Percentiles rank a stretch among this genome's conserved stretches.
Evolutionary conservation across 2,329 filamentous ascomycete species (phyloP).

Genomic region (Aureobasidium sp.): DNA sequence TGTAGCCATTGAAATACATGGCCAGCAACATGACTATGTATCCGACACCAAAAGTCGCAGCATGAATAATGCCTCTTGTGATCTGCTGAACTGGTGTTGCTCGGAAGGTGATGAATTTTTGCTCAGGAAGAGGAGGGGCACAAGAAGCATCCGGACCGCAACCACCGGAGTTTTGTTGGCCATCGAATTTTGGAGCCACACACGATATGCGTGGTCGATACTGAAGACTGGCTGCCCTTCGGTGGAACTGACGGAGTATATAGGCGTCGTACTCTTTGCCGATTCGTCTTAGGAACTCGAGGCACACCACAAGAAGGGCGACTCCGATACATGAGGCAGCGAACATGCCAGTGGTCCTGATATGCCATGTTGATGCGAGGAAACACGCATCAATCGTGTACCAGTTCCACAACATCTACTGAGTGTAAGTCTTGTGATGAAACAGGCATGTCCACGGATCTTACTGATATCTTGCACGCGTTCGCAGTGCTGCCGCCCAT

Average conservation of each 20-base stretch:
- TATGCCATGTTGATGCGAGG: slow-evolving; percentile 61
- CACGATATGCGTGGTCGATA: background rate
- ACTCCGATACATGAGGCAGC: slow-evolving; percentile 75
- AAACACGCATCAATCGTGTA: slow-evolving; percentile 66
- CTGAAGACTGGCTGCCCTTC: background rate
- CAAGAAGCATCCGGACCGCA: slow-evolving; percentile 12
- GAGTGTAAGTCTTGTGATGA: background rate
- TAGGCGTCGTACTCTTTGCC: slow-evolving; percentile 67
- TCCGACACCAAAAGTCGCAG: slow-evolving; percentile 64
- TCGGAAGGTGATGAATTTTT: slow-evolving; percentile 44
- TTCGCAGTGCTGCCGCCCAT: background rate
- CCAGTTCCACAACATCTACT: slow-evolving; percentile 76
- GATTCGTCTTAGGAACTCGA: slow-evolving; percentile 65
- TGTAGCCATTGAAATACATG: slow-evolving; percentile 62
- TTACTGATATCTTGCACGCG: slow-evolving; percentile 35
- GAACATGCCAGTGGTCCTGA: slow-evolving; percentile 64
- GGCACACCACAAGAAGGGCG: slow-evolving; percentile 61
- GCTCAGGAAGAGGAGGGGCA: slow-evolving; percentile 53
- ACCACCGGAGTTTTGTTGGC: background rate
- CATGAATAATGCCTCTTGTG: slow-evolving; percentile 57
- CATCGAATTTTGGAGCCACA: background rate
- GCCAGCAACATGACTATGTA: slow-evolving; percentile 72
- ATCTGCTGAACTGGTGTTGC: slow-evolving; percentile 4
- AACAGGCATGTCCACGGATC: background rate
- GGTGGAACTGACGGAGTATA: slow-evolving; percentile 33